Evolutionary conservation across 345 rosid genomes (phyloP), one percentile per base, ranked within the genome.

Genomic region (Linum usitatissimum): DNA sequence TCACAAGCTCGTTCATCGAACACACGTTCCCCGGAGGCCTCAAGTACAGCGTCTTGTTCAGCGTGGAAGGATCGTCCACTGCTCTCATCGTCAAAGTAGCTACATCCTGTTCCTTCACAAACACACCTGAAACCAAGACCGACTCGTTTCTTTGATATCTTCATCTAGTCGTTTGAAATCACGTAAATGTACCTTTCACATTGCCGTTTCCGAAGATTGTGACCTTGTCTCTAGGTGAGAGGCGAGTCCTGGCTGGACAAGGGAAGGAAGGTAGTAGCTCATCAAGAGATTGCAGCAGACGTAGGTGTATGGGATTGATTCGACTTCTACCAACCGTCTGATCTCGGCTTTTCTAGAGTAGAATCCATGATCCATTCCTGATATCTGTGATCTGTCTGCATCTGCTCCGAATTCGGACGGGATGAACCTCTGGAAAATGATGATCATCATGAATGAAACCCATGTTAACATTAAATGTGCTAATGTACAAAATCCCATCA

Each of bases 351-450:
- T 87, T 60, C 75, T 70, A 0, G 80, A 63, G 61, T 87, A 91
- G 78, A 86, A 91, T 21, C 73, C 70, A 42, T 81, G 57, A 68
- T 75, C 89, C 70, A 91, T 71, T 66, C 71, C 82, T 2, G 80
- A 76, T 64, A 91, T 74, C 67, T 79, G 89, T 55, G 68, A 66
- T 79, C 79, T 83, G 49, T 86, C 86, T 1, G 96, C 80, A 75
- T 91, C 82, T 34, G 80, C 77, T 67, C 97, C 97, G 64, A 84
- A 91, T 55, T 91, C 93, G 0, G 96, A 84, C 53, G 96, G 97
- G 54, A 91, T 74, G 72, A 91, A 91, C 76, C 85, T 86, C 97
- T 91, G 76, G 63, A 78, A 72, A 56, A 23, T 23, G 28, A 23
- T 23, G 12, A 18, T 14, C 18, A 14, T 55, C 19, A 3, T 8